Evolutionary conservation across 305 asterid species (phyloP), one percentile per base, ranked within the genome.

Genomic region (Striga hermonthica): DNA sequence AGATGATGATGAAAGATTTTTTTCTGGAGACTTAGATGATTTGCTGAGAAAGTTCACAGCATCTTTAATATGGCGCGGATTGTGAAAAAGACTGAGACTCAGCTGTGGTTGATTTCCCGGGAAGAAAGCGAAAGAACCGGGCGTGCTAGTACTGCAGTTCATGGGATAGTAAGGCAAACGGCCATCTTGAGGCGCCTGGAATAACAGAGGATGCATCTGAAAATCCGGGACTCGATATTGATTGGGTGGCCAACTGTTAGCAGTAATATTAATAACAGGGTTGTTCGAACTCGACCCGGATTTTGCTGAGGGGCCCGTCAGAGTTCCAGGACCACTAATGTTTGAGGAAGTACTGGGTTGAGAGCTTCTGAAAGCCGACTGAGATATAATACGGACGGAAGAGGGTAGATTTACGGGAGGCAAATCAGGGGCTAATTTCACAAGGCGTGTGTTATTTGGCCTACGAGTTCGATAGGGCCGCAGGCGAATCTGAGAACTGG

Each of bases 341-440:
- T 71, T 74, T 44, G 75, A 49, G 66, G 81, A 61, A 54, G 76
- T 65, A 61, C 49, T 79, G 13, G 75, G 82, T 40, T 75, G 88
- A 72, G 88, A 81, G 74, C 72, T 82, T 80, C 81, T 80, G 75
- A 84, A 86, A 75, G 90, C 86, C 57, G 97, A 86, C 75, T 83
- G 95, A 16, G 98, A 83, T 75, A 93, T 86, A 65, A 90, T 75
- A 55, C 97, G 87, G 69, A 84, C 99, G 66, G 99, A 87, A 55
- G 97, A 95, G 64, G 99, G 99, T 77, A 93, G 94, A 79, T 90
- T 93, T 61, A 93, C 96, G 5, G 96, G 97, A 75, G 99, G 97
- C 73, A 93, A 74, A 78, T 69, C 89, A 57, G 96, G 97, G 67
- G 99, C 95, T 80, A 93, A 79, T 80, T 85, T 93, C 72, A 93